Evolutionary conservation across 257 asterid species (phyloP).

Genomic region (Euphrasia confusa): DNA sequence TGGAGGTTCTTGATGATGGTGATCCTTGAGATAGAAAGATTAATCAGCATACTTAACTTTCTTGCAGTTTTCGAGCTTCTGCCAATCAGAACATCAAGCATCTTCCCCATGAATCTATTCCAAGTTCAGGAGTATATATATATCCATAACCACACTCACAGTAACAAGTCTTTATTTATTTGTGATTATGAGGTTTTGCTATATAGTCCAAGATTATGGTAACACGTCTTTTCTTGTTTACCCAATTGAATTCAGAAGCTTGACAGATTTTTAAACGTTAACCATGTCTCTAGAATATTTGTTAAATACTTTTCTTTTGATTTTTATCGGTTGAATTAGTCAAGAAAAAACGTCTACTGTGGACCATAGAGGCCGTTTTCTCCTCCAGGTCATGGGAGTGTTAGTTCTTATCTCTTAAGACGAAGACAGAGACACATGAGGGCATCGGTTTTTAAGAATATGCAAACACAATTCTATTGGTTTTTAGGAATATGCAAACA

Average conservation of each 20-base stretch:
- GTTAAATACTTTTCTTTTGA: background rate
- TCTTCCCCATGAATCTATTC: constrained; percentile 24
- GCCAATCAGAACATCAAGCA: constrained; percentile 24
- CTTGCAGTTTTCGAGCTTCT: constrained; percentile 28
- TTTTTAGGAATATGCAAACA: too few relatives aligned
- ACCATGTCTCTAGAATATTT: too few relatives aligned
- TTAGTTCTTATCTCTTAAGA: background rate
- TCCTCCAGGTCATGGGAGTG: background rate
- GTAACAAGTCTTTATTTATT: background rate
- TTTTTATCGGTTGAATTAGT: background rate
- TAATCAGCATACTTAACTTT: constrained; percentile 25
- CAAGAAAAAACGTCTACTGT: background rate
- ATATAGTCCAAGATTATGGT: background rate
- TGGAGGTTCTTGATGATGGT: constrained; percentile 32
- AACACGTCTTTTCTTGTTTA: background rate
- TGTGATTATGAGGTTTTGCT: background rate
- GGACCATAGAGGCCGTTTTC: background rate
- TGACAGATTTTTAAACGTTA: background rate
- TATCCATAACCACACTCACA: background rate
- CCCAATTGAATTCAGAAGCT: background rate
- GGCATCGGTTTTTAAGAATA: too few relatives aligned
- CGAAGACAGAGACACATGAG: too few relatives aligned
- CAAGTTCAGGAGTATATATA: background rate
- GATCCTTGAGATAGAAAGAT: constrained; percentile 38
- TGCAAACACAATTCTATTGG: too few relatives aligned